These are phyloP conservation scores for Polyporus arcularius DNA, from an alignment of 768 basidiomycete species.

Conservation along the genomic window DNA sequence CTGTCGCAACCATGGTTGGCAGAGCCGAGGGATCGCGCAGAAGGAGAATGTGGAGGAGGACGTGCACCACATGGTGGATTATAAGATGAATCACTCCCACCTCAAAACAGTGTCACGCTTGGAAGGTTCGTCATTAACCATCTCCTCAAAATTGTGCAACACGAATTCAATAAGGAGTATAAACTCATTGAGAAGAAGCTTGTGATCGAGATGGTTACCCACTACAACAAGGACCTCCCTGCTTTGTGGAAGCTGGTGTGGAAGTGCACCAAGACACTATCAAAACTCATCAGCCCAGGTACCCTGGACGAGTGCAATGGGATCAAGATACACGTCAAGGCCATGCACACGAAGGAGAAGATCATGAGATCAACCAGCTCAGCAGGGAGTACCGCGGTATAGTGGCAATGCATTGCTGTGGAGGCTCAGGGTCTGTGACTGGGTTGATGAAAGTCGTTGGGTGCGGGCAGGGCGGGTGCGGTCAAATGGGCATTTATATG, in stretches of 20 bases:
- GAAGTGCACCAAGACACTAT: constrained; percentile 18
- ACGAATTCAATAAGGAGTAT: constrained; percentile 25
- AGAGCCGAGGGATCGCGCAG: background rate
- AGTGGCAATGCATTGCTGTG: too few species aligned
- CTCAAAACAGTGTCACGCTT: constrained; percentile 22
- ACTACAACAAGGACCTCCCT: constrained; percentile 30
- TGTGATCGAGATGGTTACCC: constrained; percentile 1
- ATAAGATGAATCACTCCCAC: constrained; percentile 28
- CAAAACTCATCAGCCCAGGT: constrained; percentile 6
- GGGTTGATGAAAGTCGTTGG: too few species aligned
- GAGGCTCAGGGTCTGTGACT: too few species aligned
- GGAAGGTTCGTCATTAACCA: constrained; percentile 48
- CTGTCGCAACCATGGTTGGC: constrained; percentile 20
- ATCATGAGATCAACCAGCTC: background rate
- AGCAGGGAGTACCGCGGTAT: too few species aligned
- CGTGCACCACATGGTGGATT: background rate
- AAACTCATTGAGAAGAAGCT: constrained; percentile 34
- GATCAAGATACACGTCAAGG: constrained; percentile 44
- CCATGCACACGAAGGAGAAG: constrained; percentile 9
- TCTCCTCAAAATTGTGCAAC: constrained; percentile 32
- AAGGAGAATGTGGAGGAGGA: constrained; percentile 17
- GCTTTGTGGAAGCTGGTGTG: constrained; percentile 41
- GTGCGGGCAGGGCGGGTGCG: too few species aligned
- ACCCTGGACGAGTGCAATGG: constrained; percentile 36
- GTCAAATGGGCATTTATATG: too few species aligned